Conservation (phyloP, 192 early-diverging fungal genomes). For the Coemansia umbellata region DNA sequence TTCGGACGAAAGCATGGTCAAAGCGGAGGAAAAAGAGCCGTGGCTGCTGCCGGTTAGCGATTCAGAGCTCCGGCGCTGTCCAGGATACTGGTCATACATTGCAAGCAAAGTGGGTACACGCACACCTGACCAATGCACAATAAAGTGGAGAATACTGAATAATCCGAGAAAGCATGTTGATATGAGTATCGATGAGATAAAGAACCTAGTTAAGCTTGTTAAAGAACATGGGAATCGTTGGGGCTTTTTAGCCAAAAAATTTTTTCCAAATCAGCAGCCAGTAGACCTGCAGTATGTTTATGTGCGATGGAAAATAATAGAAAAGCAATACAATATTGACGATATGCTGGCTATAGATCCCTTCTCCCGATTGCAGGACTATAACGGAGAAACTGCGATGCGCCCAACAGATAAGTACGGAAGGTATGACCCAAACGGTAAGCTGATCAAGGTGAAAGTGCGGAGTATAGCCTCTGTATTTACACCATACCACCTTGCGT, state of each 20-base stretch:
- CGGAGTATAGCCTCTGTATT: slow-evolving; percentile 1
- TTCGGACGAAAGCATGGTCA: neutral
- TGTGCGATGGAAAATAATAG: slow-evolving; percentile 13
- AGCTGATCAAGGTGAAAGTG: slow-evolving; percentile 3
- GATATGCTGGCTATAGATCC: slow-evolving; percentile 33
- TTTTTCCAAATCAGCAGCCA: slow-evolving; percentile 14
- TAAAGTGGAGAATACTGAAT: slow-evolving; percentile 12
- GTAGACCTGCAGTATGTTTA: slow-evolving; percentile 3
- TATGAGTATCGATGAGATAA: slow-evolving; percentile 7
- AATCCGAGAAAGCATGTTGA: neutral
- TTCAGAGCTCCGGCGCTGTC: neutral
- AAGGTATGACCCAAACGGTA: slow-evolving; percentile 23
- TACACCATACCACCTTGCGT: slow-evolving; percentile 27
- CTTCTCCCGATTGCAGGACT: slow-evolving; percentile 15
- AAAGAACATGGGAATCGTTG: slow-evolving; percentile 17
- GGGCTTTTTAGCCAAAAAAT: slow-evolving; percentile 3
- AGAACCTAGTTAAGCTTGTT: slow-evolving; percentile 18
- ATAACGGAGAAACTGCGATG: slow-evolving; percentile 20
- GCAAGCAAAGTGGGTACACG: slow-evolving; percentile 34
- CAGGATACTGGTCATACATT: slow-evolving; percentile 29
- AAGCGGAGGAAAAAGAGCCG: slow-evolving; percentile 16
- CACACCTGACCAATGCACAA: slow-evolving; percentile 27
- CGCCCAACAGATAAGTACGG: slow-evolving; percentile 37
- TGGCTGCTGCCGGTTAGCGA: slow-evolving; percentile 23
- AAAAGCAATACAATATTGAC: slow-evolving; percentile 8